Evolutionary conservation across 495 filamentous ascomycete genomes (phyloP), one percentile per base, ranked within the genome.

Genomic region (Talaromyces stipitatus): DNA sequence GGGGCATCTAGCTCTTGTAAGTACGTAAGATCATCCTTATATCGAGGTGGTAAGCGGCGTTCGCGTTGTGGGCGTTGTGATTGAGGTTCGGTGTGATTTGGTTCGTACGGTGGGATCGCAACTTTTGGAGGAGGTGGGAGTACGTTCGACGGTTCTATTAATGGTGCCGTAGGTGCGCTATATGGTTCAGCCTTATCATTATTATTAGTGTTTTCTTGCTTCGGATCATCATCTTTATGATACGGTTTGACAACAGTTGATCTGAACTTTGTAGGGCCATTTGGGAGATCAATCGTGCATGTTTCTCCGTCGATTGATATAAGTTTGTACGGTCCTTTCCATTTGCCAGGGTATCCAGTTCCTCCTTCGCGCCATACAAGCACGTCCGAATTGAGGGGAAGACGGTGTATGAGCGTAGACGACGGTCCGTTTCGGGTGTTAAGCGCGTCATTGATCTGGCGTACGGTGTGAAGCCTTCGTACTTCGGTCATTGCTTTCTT

Each of bases 391-490:
- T 55, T 38, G 2, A 62, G 16, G 0, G 57, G 62, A 2, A 64
- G 60, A 9, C 36, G 7, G 8, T 43, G 28, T n/a, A 54, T 30
- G 41, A 18, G 10, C 16, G 23, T 23, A 36, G 24, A 60, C 14
- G 24, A 38, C 14, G 58, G 59, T 9, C 61, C 55, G 36, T 68
- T 68, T 1, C 59, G 14, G 12, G 14, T 29, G 20, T 54, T 54
- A 14, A 54, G 29, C 4, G 27, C 24, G 4, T 54, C 24, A 4
- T 54, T 29, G 14, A 54, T 33, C 5, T 29, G 9, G 2, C 22
- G 11, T 54, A 16, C 22, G 8, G 24, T 33, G n/a, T 33, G 11
- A n/a, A 54, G 18, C 27, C 18, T 36, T 8, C n/a, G 14, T 28
- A 54, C 27, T 33, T 54, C 22, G 11, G 12, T 33, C 11, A 33